Conservation (phyloP, 495 filamentous ascomycete species). For the Aspergillus conjunctus region DNA sequence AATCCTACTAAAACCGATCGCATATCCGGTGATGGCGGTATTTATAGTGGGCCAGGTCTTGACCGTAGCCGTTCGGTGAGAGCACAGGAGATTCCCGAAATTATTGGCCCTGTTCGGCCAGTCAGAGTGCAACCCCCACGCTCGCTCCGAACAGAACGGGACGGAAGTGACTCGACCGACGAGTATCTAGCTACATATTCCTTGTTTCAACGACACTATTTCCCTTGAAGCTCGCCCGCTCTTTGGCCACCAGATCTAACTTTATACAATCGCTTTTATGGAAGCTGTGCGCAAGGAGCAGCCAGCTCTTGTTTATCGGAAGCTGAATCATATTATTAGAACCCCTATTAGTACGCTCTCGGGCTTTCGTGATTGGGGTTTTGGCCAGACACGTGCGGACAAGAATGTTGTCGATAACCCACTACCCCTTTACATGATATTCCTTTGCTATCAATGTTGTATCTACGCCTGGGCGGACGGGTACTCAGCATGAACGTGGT, state of each 20-base stretch:
- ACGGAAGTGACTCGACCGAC: slow-evolving; percentile 25
- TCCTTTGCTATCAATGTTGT: slow-evolving; percentile 2
- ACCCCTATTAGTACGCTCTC: slow-evolving; percentile 10
- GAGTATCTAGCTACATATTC: slow-evolving; percentile 26
- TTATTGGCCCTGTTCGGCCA: slow-evolving; percentile 20
- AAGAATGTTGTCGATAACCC: not conserved
- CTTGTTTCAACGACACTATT: slow-evolving; percentile 24
- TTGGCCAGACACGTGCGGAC: not conserved
- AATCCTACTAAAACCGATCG: slow-evolving; percentile 30
- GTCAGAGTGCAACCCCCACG: slow-evolving; percentile 8
- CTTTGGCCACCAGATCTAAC: slow-evolving; percentile 2
- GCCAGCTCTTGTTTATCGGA: not conserved
- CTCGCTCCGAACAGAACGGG: slow-evolving; percentile 18
- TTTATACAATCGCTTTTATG: slow-evolving; percentile 16
- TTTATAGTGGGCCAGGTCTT: slow-evolving; percentile 28
- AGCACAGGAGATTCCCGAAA: slow-evolving; percentile 27
- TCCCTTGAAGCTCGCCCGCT: slow-evolving; percentile 8
- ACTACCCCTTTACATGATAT: not conserved
- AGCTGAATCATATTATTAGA: slow-evolving; percentile 2
- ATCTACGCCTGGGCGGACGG: not conserved
- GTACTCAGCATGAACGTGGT: not conserved
- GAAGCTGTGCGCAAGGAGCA: not conserved
- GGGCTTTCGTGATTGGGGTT: not conserved
- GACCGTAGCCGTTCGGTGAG: slow-evolving; percentile 25
- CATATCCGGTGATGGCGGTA: slow-evolving; percentile 24